Evolutionary conservation across 2,329 filamentous ascomycete genomes (phyloP), one percentile per base, ranked within the genome.

Genomic region (Tolypocladium capitatum): DNA sequence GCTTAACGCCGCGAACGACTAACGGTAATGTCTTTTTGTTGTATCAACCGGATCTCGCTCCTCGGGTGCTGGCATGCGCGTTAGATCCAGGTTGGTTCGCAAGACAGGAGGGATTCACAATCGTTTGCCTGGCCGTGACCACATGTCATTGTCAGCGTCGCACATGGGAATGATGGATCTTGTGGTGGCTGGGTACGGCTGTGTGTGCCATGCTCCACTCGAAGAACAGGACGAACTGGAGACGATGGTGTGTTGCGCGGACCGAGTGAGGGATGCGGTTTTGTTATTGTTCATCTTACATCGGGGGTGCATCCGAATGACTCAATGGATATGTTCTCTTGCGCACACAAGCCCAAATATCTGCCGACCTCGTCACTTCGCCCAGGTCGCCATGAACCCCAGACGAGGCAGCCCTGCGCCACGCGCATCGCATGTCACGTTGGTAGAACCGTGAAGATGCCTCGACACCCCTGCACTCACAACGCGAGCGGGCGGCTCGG

Each of bases 11-110:
- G 33, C 43, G 38, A 43, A 49, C 45, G 46, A 43, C 34, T 49
- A 42, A 52, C 38, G 52, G 52, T 50, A 30, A 52, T 47, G 47
- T 47, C 27, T 48, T 40, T 42, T 42, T 21, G 20, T 34, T 46
- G 4, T 45, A 43, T 31, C 18, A 18, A 31, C 31, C 14, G 21
- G 43, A 18, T 44, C 34, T 33, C n/a, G 16, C 20, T 31, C 27
- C 30, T 42, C 38, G 28, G 35, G 43, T 43, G 40, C 48, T 50
- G 46, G 43, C 31, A 46, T 33, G 50, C 46, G 45, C 21, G 38
- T 48, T 46, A 48, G 36, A 40, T 24, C 9, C 16, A 42, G 38
- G 10, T 18, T 28, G 24, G 38, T 21, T 3, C 24, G 24, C n/a
- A 28, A 28, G 10, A 27, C n/a, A 24, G 16, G 38, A 27, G 24